phyloP scores from a whole-genome alignment of 1,139 yeast species.

The Protomyces pachydermus region DNA sequence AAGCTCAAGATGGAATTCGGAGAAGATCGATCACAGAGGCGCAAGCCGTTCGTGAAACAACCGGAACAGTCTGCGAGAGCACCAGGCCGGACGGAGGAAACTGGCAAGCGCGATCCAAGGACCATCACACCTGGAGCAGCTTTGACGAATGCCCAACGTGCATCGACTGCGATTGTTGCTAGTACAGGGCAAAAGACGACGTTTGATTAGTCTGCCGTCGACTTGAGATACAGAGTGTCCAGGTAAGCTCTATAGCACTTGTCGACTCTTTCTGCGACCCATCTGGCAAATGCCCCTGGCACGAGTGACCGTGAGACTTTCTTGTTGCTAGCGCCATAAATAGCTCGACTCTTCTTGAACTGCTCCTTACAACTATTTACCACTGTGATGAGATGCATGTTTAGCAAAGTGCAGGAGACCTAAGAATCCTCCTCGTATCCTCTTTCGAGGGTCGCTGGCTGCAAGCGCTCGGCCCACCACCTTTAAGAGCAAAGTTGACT shows the following conservation, averaged over 20 bases:
- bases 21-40: constrained; percentile 84
- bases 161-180: constrained; percentile 80
- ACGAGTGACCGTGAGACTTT: too few species aligned
- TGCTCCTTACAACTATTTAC: neutral
- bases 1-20: constrained; percentile 85
- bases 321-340: too few species aligned
- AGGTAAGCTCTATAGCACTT: too few species aligned
- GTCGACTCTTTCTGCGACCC: too few species aligned
- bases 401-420: neutral
- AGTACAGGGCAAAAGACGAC: constrained; percentile 84
- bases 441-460: neutral
- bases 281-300: too few species aligned
- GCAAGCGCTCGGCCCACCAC: constrained; percentile 1
- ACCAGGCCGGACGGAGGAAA: constrained; percentile 9
- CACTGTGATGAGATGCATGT: neutral
- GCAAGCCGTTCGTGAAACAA: constrained; percentile 45
- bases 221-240: too few species aligned
- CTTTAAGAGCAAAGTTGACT: neutral
- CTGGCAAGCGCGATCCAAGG: constrained; percentile 31
- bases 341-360: too few species aligned
- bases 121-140: constrained; percentile 73
- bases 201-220: constrained; percentile 44
- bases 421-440: neutral
- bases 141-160: constrained; percentile 83
- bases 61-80: constrained; percentile 1